These are phyloP conservation scores for Noccaea bulbosa DNA, from an alignment of 345 rosid species.

Conservation along the genomic window DNA sequence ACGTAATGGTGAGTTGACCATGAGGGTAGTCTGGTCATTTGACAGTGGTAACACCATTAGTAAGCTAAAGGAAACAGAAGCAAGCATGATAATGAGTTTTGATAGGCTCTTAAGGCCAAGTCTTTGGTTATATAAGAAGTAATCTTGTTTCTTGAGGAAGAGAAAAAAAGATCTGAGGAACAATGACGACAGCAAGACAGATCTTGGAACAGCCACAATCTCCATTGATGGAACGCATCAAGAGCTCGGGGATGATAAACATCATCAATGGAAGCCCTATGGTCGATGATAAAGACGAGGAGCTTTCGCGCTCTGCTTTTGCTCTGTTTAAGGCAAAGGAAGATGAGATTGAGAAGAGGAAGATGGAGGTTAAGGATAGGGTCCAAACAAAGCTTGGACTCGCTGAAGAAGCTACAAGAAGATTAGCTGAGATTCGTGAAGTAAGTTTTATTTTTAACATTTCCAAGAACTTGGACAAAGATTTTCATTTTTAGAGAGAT, in stretches of 20 bases:
- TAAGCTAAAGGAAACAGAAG: background rate
- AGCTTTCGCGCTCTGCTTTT: conserved; percentile 72
- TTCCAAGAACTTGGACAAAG: conserved; percentile 32
- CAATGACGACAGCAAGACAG: conserved; percentile 61
- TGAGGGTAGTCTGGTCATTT: conserved; percentile 27
- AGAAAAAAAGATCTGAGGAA: conserved; percentile 14
- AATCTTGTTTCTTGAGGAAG: conserved; percentile 22
- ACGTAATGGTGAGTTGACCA: background rate
- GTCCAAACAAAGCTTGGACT: conserved; percentile 77
- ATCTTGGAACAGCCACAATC: conserved; percentile 53
- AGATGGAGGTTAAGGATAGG: conserved; percentile 69
- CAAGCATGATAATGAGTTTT: conserved; percentile 21
- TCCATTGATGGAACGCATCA: conserved; percentile 53
- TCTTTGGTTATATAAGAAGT: conserved; percentile 40
- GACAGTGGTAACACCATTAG: background rate
- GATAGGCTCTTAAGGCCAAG: conserved; percentile 27
- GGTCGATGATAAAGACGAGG: conserved; percentile 70
- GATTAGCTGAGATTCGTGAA: conserved; percentile 80
- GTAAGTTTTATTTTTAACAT: conserved; percentile 49
- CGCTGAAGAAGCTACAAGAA: conserved; percentile 71
- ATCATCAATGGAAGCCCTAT: conserved; percentile 50
- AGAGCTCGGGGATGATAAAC: conserved; percentile 51
- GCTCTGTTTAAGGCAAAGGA: conserved; percentile 75
- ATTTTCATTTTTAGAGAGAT: background rate
- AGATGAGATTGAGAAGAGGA: conserved; percentile 93